Base-by-base conservation (phyloP, 2,329 filamentous ascomycete species). In the Trichoderma citrinoviride region DNA sequence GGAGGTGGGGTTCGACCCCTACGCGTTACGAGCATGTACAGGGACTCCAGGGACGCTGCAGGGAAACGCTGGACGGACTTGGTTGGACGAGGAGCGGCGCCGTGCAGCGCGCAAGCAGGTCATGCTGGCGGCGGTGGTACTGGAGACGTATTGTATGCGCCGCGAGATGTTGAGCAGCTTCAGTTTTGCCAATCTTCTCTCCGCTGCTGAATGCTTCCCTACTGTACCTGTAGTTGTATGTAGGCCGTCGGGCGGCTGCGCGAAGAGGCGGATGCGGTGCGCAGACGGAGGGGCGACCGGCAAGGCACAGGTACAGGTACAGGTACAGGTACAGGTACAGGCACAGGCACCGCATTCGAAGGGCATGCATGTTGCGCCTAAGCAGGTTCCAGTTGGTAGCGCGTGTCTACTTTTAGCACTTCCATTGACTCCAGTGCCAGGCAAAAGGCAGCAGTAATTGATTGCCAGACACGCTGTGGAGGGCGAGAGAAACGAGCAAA, bases 1-100 rank as follows among this genome's bases (percentile, higher is more conserved):
- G 47, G 44, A 54, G 64, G 60, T 55, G 58, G 57, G 64, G 52
- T n/a, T 52, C 14, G 49, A 33, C 49, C 49, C 25, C 49, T 52
- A 52, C 43, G 3, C 8, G 43, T 10, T 44, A 46, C 19, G 19
- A 21, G 41, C 33, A 37, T 37, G 29, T 47, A 47, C 37, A 53
- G 56, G 57, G 50, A 55, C 41, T 60, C 41, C 41, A 47, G 37
- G 19, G 21, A 54, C 49, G 41, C 33, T 54, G 49, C 49, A 27
- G 56, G 33, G 57, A 37, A 37, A 12, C 33, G 33, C 33, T 37
- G 33, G 33, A 37, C 10, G 33, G 10, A 12, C 33, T 33, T 66
- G 64, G 64, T 57, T 58, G 60, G 44, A 54, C 49, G 55, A 37
- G n/a, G 33, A 33, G 49, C 49, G 49, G 49, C 29, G 49, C 49